These are phyloP conservation scores for Quercus tomentella DNA, from an alignment of 331 rosid genomes.

Conservation along the genomic window DNA sequence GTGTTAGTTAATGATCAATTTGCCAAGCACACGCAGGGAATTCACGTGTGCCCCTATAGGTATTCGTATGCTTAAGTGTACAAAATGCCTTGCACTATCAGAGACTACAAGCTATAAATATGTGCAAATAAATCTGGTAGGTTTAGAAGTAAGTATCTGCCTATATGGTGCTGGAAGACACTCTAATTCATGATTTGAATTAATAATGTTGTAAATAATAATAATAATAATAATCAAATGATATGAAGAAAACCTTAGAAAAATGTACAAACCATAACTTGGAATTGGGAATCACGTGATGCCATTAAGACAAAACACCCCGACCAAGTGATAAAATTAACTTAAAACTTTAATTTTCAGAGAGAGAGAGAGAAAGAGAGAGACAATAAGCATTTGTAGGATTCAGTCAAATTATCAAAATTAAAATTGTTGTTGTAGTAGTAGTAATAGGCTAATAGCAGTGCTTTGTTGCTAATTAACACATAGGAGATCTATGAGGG, in stretches of 20 bases:
- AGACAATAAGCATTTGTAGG: slow-evolving; percentile 36
- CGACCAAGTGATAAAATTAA: slow-evolving; percentile 93
- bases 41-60: background rate
- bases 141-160: background rate
- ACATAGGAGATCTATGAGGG: slow-evolving; percentile 94
- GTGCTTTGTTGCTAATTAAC: slow-evolving; percentile 29
- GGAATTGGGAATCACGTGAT: slow-evolving; percentile 99
- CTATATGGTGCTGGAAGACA: background rate
- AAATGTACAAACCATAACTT: slow-evolving; percentile 57
- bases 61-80: background rate
- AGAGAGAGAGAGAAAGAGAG: slow-evolving; percentile 16
- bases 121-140: background rate
- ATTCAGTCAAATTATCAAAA: slow-evolving; percentile 56
- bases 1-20: background rate
- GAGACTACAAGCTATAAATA: background rate
- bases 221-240: background rate
- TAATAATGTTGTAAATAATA: slow-evolving; percentile 5
- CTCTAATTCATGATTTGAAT: slow-evolving; percentile 12
- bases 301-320: slow-evolving; percentile 88
- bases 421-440: background rate
- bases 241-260: background rate
- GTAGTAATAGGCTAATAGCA: background rate
- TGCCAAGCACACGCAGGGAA: background rate
- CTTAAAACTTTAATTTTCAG: slow-evolving; percentile 38
- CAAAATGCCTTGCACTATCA: background rate